These are phyloP conservation scores for Aspergillus spinulosporus DNA, from an alignment of 2,329 filamentous ascomycete species.

Conservation along the genomic window DNA sequence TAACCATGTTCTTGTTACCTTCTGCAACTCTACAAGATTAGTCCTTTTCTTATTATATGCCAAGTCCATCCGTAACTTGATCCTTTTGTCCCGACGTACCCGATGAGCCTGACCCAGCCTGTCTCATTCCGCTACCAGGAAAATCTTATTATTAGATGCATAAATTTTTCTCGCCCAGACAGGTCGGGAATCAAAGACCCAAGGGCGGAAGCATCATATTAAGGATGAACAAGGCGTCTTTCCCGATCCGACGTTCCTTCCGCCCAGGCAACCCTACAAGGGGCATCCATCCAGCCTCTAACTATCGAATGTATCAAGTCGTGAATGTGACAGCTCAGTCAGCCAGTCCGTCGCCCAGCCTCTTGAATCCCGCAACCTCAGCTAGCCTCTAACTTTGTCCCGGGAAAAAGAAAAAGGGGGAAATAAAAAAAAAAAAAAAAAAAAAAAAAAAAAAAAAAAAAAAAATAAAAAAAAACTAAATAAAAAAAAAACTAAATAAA, in stretches of 20 bases:
- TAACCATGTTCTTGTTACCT: no score
- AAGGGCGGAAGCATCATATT: not conserved
- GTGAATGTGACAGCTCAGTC: conserved; percentile 17
- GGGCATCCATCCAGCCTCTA: conserved; percentile 3
- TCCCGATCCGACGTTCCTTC: not conserved
- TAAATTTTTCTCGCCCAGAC: not conserved
- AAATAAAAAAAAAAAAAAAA: no score
- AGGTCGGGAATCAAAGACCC: not conserved
- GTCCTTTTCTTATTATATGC: no score
- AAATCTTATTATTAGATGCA: not conserved
- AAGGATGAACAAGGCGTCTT: not conserved
- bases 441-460: no score
- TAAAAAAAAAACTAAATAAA: no score
- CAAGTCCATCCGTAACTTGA: not conserved
- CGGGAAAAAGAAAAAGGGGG: not conserved
- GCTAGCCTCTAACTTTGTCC: not conserved
- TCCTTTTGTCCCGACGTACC: conserved; percentile 8
- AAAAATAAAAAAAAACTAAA: no score
- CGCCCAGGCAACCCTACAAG: not conserved
- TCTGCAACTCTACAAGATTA: not conserved
- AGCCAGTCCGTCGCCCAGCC: not conserved
- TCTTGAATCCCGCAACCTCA: not conserved
- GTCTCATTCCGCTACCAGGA: not conserved
- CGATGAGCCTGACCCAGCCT: conserved; percentile 3
- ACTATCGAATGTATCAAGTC: conserved; percentile 16